A percentile compares a stretch with the other conserved stretches of the same genome.
Evolutionary conservation across 23 red algal species (phyloP).

Genomic region (Cyanidiococcus yangmingshanensis): DNA sequence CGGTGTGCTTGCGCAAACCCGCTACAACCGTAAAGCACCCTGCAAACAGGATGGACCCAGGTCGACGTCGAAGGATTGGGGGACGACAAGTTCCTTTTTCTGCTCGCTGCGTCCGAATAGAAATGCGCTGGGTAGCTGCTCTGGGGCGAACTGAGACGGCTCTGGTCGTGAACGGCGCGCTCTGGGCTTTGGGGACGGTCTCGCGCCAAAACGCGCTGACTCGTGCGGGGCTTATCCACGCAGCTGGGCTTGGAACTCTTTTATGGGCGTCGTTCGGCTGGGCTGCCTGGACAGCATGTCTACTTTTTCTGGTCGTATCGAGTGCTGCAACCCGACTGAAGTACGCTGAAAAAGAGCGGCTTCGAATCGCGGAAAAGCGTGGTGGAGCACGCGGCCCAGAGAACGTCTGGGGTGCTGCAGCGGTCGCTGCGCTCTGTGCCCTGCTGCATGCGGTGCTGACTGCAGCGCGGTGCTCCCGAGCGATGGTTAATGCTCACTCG

Average conservation of each 20-base stretch:
- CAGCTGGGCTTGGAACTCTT: constrained; percentile 46
- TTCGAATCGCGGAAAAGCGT: constrained; percentile 66
- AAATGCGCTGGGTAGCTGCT: no score
- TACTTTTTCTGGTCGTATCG: constrained; percentile 61
- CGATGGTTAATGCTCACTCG: not conserved
- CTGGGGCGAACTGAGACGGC: constrained; percentile 2
- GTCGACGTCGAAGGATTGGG: no score
- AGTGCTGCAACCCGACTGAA: constrained; percentile 44
- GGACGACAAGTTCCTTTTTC: no score
- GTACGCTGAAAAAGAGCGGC: constrained; percentile 39
- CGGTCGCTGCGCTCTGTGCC: constrained; percentile 41
- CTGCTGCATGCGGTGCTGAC: not conserved
- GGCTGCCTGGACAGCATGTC: constrained; percentile 40
- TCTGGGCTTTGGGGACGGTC: not conserved
- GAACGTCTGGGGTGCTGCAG: constrained; percentile 94
- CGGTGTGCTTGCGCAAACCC: no score
- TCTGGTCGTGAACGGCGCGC: constrained; percentile 13
- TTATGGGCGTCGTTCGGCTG: constrained; percentile 53
- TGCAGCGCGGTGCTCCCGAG: not conserved
- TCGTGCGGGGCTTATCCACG: constrained; percentile 42
- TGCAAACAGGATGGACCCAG: no score
- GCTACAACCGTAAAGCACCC: no score
- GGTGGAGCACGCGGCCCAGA: constrained; percentile 83
- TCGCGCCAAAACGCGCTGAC: constrained; percentile 35
- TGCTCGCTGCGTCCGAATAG: no score